Conservation (phyloP, 164 flowering plant species). For the Dillenia turbinata region DNA sequence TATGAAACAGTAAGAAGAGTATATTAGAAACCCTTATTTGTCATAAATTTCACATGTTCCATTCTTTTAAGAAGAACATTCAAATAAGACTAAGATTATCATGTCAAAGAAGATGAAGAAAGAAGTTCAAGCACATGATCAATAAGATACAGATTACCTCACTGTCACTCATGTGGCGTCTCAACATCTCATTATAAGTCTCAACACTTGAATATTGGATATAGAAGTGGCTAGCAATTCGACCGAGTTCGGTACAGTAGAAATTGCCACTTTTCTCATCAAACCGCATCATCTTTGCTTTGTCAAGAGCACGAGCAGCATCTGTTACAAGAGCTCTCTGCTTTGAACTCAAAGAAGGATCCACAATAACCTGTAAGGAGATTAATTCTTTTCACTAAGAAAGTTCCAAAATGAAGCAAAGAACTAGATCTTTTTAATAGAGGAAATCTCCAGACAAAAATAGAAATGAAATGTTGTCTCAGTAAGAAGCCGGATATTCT, state of each 20-base stretch:
- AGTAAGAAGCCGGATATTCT: too few relatives aligned
- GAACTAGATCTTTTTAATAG: too few relatives aligned
- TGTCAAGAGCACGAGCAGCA: slow-evolving; percentile 97
- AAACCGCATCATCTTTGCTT: slow-evolving; percentile 99
- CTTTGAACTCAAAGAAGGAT: slow-evolving; percentile 83
- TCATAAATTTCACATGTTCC: too few relatives aligned
- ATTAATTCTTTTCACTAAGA: not conserved
- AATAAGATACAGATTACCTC: slow-evolving; percentile 49
- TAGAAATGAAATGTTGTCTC: too few relatives aligned
- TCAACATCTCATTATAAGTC: slow-evolving; percentile 95
- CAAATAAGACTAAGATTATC: too few relatives aligned
- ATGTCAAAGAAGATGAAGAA: not conserved
- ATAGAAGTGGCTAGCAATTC: slow-evolving; percentile 98
- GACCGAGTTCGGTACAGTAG: slow-evolving; percentile 98
- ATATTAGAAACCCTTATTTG: too few relatives aligned
- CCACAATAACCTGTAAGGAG: slow-evolving; percentile 69
- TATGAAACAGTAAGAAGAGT: too few relatives aligned
- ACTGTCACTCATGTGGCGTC: slow-evolving; percentile 90
- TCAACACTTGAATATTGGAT: slow-evolving; percentile 97
- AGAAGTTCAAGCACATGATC: not conserved
- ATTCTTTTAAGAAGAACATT: too few relatives aligned
- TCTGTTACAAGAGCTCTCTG: slow-evolving; percentile 84
- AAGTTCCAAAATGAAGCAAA: not conserved
- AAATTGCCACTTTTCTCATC: slow-evolving; percentile 99
- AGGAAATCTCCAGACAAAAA: too few relatives aligned